Conservation (phyloP, 2,329 filamentous ascomycete species). For the Fusarium abutilonis region DNA sequence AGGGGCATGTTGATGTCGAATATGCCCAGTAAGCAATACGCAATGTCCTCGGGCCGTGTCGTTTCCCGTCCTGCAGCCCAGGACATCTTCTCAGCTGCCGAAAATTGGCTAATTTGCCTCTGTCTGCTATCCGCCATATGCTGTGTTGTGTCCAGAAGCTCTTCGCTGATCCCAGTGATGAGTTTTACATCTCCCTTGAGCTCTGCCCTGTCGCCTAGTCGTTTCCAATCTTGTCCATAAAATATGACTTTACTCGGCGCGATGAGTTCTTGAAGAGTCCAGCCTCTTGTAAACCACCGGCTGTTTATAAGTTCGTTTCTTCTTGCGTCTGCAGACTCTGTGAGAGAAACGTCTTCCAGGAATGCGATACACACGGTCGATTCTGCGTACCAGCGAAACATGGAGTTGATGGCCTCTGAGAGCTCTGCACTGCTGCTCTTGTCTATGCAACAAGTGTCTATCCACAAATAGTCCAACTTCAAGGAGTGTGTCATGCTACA, state of each 20-base stretch:
- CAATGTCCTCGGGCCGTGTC: constrained; percentile 46
- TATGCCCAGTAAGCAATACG: constrained; percentile 49
- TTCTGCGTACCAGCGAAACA: constrained; percentile 49
- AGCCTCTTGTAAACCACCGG: constrained; percentile 46
- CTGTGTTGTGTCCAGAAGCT: constrained; percentile 27
- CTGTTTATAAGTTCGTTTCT: constrained; percentile 18
- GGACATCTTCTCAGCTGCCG: constrained; percentile 45
- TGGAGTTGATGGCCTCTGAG: constrained; percentile 48
- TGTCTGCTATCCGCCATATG: constrained; percentile 19
- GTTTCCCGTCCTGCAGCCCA: constrained; percentile 48
- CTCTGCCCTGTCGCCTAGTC: constrained; percentile 30
- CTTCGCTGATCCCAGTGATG: constrained; percentile 33
- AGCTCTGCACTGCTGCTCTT: constrained; percentile 48
- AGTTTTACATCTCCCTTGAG: constrained; percentile 32
- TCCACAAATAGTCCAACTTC: constrained; percentile 44
- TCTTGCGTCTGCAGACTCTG: constrained; percentile 2
- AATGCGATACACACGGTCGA: constrained; percentile 44
- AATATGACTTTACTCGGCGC: constrained; percentile 43
- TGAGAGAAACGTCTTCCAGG: constrained; percentile 35
- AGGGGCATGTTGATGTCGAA: constrained; percentile 50
- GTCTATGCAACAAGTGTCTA: constrained; percentile 50
- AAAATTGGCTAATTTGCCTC: constrained; percentile 24
- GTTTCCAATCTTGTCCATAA: constrained; percentile 40
- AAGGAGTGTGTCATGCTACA: constrained; percentile 33
- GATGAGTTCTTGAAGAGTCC: constrained; percentile 47